These are phyloP conservation scores for Quercus agrifolia DNA, from an alignment of 306 rosid species.

Conservation along the genomic window DNA sequence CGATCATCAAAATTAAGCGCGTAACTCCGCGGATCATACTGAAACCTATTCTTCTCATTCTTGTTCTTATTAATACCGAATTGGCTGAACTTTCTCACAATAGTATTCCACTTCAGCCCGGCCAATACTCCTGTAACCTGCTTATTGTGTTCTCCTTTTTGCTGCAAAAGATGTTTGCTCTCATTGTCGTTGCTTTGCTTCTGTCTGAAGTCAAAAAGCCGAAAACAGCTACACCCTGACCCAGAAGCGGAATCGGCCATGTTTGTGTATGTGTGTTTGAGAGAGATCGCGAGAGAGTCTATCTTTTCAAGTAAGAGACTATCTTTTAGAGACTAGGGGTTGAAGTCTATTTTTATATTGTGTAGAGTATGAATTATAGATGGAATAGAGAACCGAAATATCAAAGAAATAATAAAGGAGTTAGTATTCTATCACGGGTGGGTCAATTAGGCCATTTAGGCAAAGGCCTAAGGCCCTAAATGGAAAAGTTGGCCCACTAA, in stretches of 20 bases:
- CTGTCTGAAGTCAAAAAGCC: slow-evolving; percentile 26
- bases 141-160: slow-evolving; percentile 24
- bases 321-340: too few relatives aligned
- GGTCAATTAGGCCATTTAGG: too few relatives aligned
- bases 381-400: too few relatives aligned
- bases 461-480: too few relatives aligned
- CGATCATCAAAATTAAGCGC: slow-evolving; percentile 64
- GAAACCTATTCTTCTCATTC: slow-evolving; percentile 30
- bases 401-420: too few relatives aligned
- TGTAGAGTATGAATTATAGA: too few relatives aligned
- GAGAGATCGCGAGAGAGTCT: too few relatives aligned
- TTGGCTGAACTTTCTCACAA: slow-evolving; percentile 58
- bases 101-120: slow-evolving; percentile 75
- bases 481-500: too few relatives aligned
- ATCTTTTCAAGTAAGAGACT: too few relatives aligned
- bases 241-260: slow-evolving; percentile 5
- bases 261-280: too few relatives aligned
- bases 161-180: slow-evolving; percentile 16
- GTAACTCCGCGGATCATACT: slow-evolving; percentile 68
- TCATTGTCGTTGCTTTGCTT: slow-evolving; percentile 15
- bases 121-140: slow-evolving; percentile 56
- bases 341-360: too few relatives aligned
- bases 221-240: slow-evolving; percentile 46
- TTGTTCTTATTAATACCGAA: slow-evolving; percentile 19
- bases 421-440: too few relatives aligned